Conservation (phyloP, 257 asterid genomes). For the Perilla frutescens region DNA sequence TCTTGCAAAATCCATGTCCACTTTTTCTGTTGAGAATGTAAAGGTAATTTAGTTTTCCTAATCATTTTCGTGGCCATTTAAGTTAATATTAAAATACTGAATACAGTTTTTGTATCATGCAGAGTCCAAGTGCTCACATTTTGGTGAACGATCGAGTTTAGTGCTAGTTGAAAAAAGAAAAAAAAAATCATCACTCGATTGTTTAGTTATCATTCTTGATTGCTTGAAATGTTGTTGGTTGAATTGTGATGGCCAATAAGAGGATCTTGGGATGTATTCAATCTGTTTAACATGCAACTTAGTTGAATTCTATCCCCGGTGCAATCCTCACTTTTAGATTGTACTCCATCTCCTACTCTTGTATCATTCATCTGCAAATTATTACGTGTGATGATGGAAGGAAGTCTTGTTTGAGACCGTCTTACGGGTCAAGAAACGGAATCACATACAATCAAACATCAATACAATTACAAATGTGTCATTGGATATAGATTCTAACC, state of each 20-base stretch:
- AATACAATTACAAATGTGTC: too few species aligned
- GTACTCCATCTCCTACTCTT: too few species aligned
- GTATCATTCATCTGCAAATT: too few species aligned
- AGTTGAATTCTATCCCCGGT: neutral
- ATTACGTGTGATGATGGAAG: too few species aligned
- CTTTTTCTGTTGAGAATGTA: constrained; percentile 12
- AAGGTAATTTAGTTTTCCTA: constrained; percentile 3
- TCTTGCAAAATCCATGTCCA: neutral
- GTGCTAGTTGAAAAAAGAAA: neutral
- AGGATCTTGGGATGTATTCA: neutral
- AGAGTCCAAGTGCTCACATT: constrained; percentile 6
- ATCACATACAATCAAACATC: too few species aligned
- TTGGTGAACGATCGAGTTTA: neutral
- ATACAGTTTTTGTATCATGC: neutral
- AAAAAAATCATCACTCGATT: neutral
- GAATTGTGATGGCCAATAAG: too few species aligned
- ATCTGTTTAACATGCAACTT: neutral
- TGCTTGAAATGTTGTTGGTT: neutral
- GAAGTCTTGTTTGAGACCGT: too few species aligned
- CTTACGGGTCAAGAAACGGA: too few species aligned
- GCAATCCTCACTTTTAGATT: neutral
- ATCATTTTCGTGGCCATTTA: neutral
- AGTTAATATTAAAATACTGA: neutral
- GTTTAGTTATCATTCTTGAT: neutral
- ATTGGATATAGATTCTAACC: too few species aligned